These are phyloP conservation scores for Neonectria punicea DNA, from an alignment of 2,329 filamentous ascomycete genomes.

Conservation along the genomic window DNA sequence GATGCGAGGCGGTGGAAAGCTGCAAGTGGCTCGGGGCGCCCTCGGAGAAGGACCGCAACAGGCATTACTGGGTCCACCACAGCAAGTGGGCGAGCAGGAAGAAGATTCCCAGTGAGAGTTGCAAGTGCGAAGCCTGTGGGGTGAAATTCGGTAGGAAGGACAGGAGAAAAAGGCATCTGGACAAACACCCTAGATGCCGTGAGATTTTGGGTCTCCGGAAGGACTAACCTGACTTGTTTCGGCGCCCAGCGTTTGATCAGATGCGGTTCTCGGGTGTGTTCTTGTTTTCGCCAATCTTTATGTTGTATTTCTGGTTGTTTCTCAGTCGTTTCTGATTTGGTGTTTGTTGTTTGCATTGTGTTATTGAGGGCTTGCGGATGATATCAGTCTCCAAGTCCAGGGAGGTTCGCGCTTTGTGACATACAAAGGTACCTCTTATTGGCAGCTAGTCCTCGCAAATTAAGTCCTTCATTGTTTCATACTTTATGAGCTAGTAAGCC, in stretches of 20 bases:
- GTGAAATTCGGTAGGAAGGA: slow-evolving; percentile 12
- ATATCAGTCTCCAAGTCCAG: background rate
- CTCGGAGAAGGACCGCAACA: slow-evolving; percentile 7
- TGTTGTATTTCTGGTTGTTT: background rate
- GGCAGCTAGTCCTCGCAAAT: background rate
- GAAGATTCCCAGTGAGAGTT: background rate
- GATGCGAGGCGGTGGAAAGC: background rate
- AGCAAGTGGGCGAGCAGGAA: background rate
- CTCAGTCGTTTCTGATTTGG: background rate
- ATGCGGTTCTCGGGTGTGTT: background rate
- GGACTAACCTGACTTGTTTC: background rate
- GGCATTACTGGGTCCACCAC: slow-evolving; percentile 32
- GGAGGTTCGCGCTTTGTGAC: too few relatives aligned
- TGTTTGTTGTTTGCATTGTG: background rate
- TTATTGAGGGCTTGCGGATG: background rate
- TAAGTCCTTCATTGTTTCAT: background rate
- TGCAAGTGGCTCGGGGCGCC: background rate
- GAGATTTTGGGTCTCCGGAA: slow-evolving; percentile 19
- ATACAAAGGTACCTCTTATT: too few relatives aligned
- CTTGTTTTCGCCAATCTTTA: background rate
- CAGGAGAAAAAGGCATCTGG: slow-evolving; percentile 22
- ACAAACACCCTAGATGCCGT: slow-evolving; percentile 19
- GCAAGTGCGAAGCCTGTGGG: slow-evolving; percentile 21
- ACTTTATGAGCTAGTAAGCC: background rate
- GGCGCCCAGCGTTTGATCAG: background rate